Percentiles rank a stretch among this genome's conserved stretches.
These are phyloP conservation scores for Thalassiosira gravida DNA, from an alignment of 352 stramenopile species.

Conservation along the genomic window DNA sequence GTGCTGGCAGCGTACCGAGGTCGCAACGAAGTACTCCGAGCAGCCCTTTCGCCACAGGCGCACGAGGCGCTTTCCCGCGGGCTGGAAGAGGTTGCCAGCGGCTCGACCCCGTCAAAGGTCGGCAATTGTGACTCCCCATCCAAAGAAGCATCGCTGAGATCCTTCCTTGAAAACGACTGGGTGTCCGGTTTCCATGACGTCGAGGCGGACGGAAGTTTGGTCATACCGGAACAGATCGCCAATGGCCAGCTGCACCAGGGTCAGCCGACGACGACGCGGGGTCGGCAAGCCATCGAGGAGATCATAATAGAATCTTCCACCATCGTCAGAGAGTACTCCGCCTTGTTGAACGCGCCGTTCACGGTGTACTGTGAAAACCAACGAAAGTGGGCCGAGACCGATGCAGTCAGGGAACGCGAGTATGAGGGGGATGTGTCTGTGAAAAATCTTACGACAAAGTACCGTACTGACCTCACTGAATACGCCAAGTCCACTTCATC, in stretches of 20 bases:
- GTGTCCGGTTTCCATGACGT: slow-evolving; percentile 74
- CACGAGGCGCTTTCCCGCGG: slow-evolving; percentile 64
- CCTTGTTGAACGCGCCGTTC: slow-evolving; percentile 74
- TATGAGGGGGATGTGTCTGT: slow-evolving; percentile 72
- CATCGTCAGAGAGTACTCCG: slow-evolving; percentile 73
- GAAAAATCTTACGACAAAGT: slow-evolving; percentile 64
- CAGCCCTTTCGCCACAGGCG: slow-evolving; percentile 64
- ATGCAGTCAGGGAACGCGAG: slow-evolving; percentile 80
- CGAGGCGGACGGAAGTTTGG: slow-evolving; percentile 32
- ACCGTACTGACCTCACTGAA: slow-evolving; percentile 54
- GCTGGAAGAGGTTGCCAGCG: slow-evolving; percentile 56
- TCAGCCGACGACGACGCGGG: slow-evolving; percentile 30
- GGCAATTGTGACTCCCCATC: slow-evolving; percentile 13
- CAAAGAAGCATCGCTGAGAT: slow-evolving; percentile 59
- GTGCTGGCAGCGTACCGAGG: slow-evolving; percentile 68
- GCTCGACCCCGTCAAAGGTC: background rate
- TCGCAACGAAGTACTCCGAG: slow-evolving; percentile 68
- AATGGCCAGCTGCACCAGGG: slow-evolving; percentile 49
- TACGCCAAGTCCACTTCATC: slow-evolving; percentile 34
- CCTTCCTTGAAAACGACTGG: slow-evolving; percentile 74
- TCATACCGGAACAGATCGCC: slow-evolving; percentile 69
- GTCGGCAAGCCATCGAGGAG: slow-evolving; percentile 62
- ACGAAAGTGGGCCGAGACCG: slow-evolving; percentile 81
- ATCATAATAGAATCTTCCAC: slow-evolving; percentile 60
- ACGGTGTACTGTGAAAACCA: slow-evolving; percentile 81